Conservation (phyloP, 495 filamentous ascomycete species). For the Penicillium herquei region DNA sequence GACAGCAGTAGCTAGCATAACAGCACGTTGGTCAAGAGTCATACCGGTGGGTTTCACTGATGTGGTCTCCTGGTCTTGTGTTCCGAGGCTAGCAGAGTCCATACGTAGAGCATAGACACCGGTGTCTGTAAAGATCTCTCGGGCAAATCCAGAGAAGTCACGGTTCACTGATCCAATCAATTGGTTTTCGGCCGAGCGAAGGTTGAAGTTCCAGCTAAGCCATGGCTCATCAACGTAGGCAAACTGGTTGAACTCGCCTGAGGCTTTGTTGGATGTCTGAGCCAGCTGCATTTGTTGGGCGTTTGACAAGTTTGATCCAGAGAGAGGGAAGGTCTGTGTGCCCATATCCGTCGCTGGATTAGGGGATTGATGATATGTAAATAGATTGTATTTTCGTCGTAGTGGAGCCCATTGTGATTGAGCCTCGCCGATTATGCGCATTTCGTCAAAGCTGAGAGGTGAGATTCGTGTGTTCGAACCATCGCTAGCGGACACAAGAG, state of each 20-base stretch:
- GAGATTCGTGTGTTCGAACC: slow-evolving; percentile 50
- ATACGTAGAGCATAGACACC: slow-evolving; percentile 69
- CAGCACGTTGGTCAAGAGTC: slow-evolving; percentile 68
- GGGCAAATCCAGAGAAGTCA: slow-evolving; percentile 66
- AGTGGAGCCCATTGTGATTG: slow-evolving; percentile 68
- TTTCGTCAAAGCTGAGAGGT: slow-evolving; percentile 49
- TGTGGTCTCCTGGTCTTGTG: slow-evolving; percentile 32
- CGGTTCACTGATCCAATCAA: slow-evolving; percentile 65
- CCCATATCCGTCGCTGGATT: slow-evolving; percentile 39
- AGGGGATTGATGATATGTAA: slow-evolving; percentile 47
- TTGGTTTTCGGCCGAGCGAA: slow-evolving; percentile 43
- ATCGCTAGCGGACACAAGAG: slow-evolving; percentile 36
- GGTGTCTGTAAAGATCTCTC: slow-evolving; percentile 70
- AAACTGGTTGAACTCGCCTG: slow-evolving; percentile 59
- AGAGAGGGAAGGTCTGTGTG: slow-evolving; percentile 35
- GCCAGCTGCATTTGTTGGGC: slow-evolving; percentile 48
- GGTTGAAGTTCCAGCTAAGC: slow-evolving; percentile 59
- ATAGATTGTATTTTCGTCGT: slow-evolving; percentile 67
- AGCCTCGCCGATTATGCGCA: slow-evolving; percentile 66
- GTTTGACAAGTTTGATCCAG: slow-evolving; percentile 46
- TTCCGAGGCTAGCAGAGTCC: slow-evolving; percentile 55
- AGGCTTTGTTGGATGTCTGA: slow-evolving; percentile 25
- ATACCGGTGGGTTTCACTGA: slow-evolving; percentile 42
- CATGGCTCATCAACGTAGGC: slow-evolving; percentile 59
- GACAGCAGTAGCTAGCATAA: slow-evolving; percentile 71